phyloP scores from a whole-genome alignment of 2,329 filamentous ascomycete species.

The Chrysoporthe austroafricana region DNA sequence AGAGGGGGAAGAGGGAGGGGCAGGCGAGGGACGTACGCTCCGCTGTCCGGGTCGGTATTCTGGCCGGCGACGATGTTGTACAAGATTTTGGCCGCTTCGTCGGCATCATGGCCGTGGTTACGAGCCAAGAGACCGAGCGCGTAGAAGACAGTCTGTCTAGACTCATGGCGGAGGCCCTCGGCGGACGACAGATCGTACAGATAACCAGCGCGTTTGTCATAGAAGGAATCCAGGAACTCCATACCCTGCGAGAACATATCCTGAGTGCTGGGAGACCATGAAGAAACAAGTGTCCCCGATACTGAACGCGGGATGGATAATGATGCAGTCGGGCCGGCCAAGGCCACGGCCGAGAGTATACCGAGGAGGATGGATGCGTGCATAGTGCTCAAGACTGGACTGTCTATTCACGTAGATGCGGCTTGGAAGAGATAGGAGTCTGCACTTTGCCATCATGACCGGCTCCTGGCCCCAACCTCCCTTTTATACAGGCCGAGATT shows the following conservation, averaged over 20 bases:
- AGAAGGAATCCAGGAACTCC: slow-evolving; percentile 57
- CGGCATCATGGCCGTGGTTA: slow-evolving; percentile 52
- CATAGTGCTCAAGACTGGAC: not conserved
- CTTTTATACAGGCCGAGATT: not conserved
- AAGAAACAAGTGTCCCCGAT: not conserved
- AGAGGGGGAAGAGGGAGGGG: not conserved
- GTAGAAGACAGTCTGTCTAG: slow-evolving; percentile 61
- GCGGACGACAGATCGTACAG: slow-evolving; percentile 49
- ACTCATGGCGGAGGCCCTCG: slow-evolving; percentile 59
- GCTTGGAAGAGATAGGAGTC: not conserved
- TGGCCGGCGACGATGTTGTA: slow-evolving; percentile 56
- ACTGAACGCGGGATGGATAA: not conserved
- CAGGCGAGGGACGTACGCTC: not conserved
- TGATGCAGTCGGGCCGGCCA: not conserved
- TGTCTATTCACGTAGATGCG: not conserved
- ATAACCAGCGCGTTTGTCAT: slow-evolving; percentile 55
- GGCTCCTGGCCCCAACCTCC: not conserved
- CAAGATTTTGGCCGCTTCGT: slow-evolving; percentile 57
- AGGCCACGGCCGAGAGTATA: not conserved
- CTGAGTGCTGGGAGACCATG: slow-evolving; percentile 2
- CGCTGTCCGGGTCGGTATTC: slow-evolving; percentile 47
- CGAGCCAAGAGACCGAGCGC: slow-evolving; percentile 60
- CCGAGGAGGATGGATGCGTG: not conserved
- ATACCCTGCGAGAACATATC: slow-evolving; percentile 53
- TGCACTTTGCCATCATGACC: not conserved